Evolutionary conservation across 2,329 filamentous ascomycete genomes (phyloP).

Genomic region (Aureobasidium sp.): DNA sequence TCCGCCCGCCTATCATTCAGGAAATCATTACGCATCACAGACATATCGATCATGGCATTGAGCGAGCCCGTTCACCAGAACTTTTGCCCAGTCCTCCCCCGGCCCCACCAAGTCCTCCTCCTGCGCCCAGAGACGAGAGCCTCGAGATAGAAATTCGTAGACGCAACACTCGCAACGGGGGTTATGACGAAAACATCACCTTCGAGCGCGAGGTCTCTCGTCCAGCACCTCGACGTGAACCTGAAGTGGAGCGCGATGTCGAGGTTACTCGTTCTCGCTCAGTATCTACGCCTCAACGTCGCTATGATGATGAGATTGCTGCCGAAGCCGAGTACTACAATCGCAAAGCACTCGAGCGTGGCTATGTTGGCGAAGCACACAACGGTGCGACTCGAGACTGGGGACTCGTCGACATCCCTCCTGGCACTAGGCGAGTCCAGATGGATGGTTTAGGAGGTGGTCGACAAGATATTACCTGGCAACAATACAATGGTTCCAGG

Average conservation of each 20-base stretch:
- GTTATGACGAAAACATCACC: constrained; percentile 60
- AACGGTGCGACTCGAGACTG: constrained; percentile 68
- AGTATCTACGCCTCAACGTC: constrained; percentile 34
- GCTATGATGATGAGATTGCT: constrained; percentile 44
- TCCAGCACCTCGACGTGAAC: background rate
- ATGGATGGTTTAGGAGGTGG: constrained; percentile 73
- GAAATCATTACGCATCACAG: constrained; percentile 85
- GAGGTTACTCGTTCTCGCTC: constrained; percentile 31
- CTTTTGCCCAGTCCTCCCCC: constrained; percentile 34
- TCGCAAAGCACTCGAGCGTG: constrained; percentile 60
- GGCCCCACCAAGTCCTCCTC: constrained; percentile 42
- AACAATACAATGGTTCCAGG: constrained; percentile 69
- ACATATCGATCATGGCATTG: constrained; percentile 71
- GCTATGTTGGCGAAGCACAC: constrained; percentile 63
- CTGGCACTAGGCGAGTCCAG: constrained; percentile 71
- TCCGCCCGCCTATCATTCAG: constrained; percentile 72
- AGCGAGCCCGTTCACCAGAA: constrained; percentile 32
- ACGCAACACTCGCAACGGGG: constrained; percentile 41
- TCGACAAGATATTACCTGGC: constrained; percentile 69
- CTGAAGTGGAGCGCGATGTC: constrained; percentile 12
- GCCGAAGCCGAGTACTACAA: constrained; percentile 55
- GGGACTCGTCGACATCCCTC: constrained; percentile 76
- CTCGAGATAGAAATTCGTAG: constrained; percentile 50
- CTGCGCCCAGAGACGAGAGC: constrained; percentile 39
- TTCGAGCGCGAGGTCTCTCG: constrained; percentile 34